Conservation (phyloP, 2,329 filamentous ascomycete genomes). For the Cyanodermella asteris region DNA sequence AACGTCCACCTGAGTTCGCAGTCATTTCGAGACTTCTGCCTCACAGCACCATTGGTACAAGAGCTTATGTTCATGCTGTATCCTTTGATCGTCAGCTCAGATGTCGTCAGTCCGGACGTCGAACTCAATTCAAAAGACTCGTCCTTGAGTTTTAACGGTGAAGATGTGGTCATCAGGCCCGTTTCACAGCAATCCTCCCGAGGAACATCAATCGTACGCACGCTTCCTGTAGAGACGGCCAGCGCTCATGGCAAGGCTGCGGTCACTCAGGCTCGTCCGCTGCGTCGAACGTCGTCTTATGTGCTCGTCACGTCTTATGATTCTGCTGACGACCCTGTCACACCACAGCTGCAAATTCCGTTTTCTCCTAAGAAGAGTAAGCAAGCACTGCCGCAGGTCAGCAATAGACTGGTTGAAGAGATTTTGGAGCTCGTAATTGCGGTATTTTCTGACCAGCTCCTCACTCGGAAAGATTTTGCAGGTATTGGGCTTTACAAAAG, state of each 20-base stretch:
- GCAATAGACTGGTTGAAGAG: conserved; percentile 51
- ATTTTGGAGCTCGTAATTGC: conserved; percentile 56
- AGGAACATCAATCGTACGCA: conserved; percentile 47
- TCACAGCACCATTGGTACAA: conserved; percentile 60
- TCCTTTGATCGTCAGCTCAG: conserved; percentile 68
- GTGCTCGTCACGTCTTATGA: conserved; percentile 60
- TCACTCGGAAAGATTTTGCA: conserved; percentile 71
- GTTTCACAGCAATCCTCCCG: conserved; percentile 37
- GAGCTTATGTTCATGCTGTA: conserved; percentile 62
- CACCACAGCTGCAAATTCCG: conserved; percentile 40
- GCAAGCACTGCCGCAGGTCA: conserved; percentile 26
- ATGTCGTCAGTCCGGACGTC: conserved; percentile 60
- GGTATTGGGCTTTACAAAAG: conserved; percentile 73
- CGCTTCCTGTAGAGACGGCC: conserved; percentile 37
- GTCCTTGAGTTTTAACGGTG: conserved; percentile 62
- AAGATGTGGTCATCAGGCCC: conserved; percentile 63
- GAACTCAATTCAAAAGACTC: conserved; percentile 73
- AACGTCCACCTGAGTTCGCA: conserved; percentile 57
- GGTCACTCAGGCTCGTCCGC: conserved; percentile 19
- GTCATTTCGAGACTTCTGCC: conserved; percentile 63
- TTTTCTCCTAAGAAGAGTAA: conserved; percentile 36
- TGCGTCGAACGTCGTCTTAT: conserved; percentile 64
- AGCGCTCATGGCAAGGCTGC: conserved; percentile 27
- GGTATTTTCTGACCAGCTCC: conserved; percentile 69
- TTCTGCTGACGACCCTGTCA: conserved; percentile 32